A percentile compares a stretch with the other conserved stretches of the same genome.
Evolutionary conservation across 306 rosid species (phyloP).

Genomic region (Cicer bijugum): DNA sequence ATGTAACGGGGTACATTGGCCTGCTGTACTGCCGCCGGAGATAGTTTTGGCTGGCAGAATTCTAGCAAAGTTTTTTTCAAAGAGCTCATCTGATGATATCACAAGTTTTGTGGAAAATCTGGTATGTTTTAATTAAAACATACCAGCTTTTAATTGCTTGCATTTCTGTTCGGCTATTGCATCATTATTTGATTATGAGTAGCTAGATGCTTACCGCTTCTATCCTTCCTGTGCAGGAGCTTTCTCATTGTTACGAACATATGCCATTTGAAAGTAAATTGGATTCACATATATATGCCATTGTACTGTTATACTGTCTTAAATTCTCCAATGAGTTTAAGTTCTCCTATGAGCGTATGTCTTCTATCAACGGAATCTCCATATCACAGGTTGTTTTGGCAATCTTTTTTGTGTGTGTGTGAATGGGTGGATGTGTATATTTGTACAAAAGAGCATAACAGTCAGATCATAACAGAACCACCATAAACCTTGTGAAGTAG

Average conservation of each 20-base stretch:
- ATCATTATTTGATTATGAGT: constrained; percentile 36
- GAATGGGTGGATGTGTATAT: constrained; percentile 3
- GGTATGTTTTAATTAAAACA: constrained; percentile 52
- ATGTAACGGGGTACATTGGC: constrained; percentile 81
- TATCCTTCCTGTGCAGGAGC: constrained; percentile 63
- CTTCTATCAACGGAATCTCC: constrained; percentile 56
- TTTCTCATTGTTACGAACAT: constrained; percentile 66
- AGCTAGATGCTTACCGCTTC: constrained; percentile 45
- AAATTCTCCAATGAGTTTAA: constrained; percentile 52
- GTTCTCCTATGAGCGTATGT: constrained; percentile 44
- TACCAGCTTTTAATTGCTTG: constrained; percentile 1
- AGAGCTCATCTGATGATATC: constrained; percentile 47
- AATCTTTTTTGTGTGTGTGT: background rate
- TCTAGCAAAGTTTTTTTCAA: constrained; percentile 53
- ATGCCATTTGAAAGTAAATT: constrained; percentile 69
- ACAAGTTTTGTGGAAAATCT: constrained; percentile 50
- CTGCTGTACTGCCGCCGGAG: constrained; percentile 76
- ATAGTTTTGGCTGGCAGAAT: constrained; percentile 88
- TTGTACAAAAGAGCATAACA: constrained; percentile 30
- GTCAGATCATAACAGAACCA: constrained; percentile 34
- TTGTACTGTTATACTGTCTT: constrained; percentile 66
- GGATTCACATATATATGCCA: constrained; percentile 77
- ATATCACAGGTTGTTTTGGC: constrained; percentile 69
- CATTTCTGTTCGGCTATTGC: constrained; percentile 41
- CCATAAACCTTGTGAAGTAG: constrained; percentile 16